A percentile compares a stretch with the other conserved stretches of the same genome.
phyloP scores from a whole-genome alignment of 2,329 filamentous ascomycete genomes.

The Lecanicillium sp. region DNA sequence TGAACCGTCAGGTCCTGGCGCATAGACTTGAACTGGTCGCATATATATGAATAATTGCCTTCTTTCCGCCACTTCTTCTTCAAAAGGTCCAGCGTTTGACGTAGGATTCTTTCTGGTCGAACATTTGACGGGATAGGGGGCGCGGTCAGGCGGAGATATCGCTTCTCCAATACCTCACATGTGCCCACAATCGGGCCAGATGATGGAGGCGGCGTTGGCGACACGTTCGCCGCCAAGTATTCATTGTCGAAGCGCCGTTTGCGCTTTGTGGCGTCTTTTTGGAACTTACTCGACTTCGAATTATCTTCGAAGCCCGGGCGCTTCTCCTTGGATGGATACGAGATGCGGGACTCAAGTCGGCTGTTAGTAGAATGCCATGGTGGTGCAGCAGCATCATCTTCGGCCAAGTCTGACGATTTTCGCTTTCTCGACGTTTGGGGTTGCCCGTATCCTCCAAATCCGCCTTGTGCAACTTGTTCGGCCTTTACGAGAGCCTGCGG shows the following conservation, averaged over 20 bases:
- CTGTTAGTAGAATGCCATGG: conserved; percentile 71
- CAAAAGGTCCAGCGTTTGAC: conserved; percentile 77
- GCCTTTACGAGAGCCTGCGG: conserved; percentile 76
- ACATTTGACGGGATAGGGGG: conserved; percentile 84
- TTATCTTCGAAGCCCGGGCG: conserved; percentile 37
- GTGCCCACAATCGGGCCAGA: conserved; percentile 76
- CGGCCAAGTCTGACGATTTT: conserved; percentile 63
- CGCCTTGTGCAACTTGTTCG: conserved; percentile 51
- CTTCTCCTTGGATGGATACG: conserved; percentile 43
- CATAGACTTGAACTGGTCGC: conserved; percentile 98
- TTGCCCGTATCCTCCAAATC: conserved; percentile 24
- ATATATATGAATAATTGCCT: conserved; percentile 93
- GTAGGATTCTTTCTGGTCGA: conserved; percentile 71
- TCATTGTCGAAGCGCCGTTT: conserved; percentile 75
- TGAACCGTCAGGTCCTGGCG: conserved; percentile 97
- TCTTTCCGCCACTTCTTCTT: conserved; percentile 94
- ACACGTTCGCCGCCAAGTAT: conserved; percentile 48
- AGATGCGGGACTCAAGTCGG: conserved; percentile 67
- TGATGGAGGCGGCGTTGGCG: conserved; percentile 48
- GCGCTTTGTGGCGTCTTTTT: conserved; percentile 84
- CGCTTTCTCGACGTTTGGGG: conserved; percentile 59
- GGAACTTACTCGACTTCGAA: conserved; percentile 73
- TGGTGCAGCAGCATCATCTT: conserved; percentile 47
- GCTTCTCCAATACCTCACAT: conserved; percentile 80
- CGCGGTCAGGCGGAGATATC: conserved; percentile 86